Conservation (phyloP, 768 basidiomycete species). For the Leccinum pellstonianum region DNA sequence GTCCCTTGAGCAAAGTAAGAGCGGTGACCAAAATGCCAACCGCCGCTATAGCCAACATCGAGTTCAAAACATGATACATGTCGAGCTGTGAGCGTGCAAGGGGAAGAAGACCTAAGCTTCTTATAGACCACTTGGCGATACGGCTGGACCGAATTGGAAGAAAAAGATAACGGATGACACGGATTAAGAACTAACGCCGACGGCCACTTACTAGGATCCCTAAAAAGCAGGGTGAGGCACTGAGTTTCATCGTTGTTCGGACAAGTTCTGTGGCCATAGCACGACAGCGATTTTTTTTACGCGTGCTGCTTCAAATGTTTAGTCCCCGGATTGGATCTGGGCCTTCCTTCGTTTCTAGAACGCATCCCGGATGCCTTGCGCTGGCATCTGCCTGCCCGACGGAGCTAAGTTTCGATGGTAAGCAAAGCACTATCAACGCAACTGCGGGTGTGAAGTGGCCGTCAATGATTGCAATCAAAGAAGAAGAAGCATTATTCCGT, state of each 20-base stretch:
- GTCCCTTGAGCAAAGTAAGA: slow-evolving; percentile 1
- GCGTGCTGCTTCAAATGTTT: neutral
- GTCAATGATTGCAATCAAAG: neutral
- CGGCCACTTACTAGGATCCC: neutral
- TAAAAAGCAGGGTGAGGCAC: too few species aligned
- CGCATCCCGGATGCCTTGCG: neutral
- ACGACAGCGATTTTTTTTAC: neutral
- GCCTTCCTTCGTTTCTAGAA: neutral
- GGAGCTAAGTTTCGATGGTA: neutral
- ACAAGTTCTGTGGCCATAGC: neutral
- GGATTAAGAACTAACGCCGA: neutral
- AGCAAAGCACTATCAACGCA: neutral
- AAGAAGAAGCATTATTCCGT: too few species aligned
- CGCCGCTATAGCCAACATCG: neutral
- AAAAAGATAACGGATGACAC: neutral
- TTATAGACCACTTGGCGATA: neutral
- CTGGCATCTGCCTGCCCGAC: neutral
- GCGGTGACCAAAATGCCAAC: neutral
- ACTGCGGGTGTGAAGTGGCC: neutral
- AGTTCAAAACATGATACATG: slow-evolving; percentile 1
- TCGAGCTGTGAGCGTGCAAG: neutral
- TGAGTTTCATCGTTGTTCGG: too few species aligned
- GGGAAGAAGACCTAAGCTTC: neutral
- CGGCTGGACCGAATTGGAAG: neutral
- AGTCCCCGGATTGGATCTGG: neutral